Evolutionary conservation across 805 yeast genomes (phyloP).

Genomic region (Candida odintsovae): DNA sequence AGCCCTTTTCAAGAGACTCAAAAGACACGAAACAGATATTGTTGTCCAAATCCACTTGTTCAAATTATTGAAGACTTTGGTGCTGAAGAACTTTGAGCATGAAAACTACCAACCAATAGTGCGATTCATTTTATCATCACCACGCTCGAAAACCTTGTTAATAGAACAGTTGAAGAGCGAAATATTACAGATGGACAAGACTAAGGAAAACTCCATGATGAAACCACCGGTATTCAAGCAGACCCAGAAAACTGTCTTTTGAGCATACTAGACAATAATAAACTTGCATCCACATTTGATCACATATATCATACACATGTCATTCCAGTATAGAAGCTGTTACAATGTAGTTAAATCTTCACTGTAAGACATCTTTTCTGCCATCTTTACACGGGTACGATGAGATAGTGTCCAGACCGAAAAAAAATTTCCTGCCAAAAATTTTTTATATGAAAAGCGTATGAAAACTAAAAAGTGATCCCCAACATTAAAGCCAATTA

Average conservation of each 20-base stretch:
- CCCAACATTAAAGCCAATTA: not conserved
- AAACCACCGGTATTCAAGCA: conserved; percentile 23
- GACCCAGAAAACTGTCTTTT: not conserved
- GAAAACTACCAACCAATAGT: conserved; percentile 10
- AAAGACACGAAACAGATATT: conserved; percentile 7
- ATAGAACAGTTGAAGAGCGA: conserved; percentile 20
- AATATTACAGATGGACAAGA: conserved; percentile 8
- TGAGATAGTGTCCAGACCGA: conserved; percentile 6
- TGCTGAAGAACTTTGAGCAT: conserved; percentile 7
- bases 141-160: conserved; percentile 9
- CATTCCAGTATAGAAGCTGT: too few relatives aligned
- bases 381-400: conserved; percentile 2
- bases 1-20: conserved; percentile 10
- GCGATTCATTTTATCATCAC: conserved; percentile 1
- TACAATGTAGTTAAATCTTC: too few relatives aligned
- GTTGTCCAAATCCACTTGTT: conserved; percentile 17
- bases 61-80: conserved; percentile 16
- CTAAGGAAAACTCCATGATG: conserved; percentile 28
- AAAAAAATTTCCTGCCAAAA: conserved; percentile 1
- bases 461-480: not conserved
- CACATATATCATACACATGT: not conserved
- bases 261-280: not conserved
- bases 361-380: too few relatives aligned
- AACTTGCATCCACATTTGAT: not conserved
- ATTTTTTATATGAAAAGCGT: conserved; percentile 1